phyloP scores from a whole-genome alignment of 306 rosid species.

The Vigna unguiculata region DNA sequence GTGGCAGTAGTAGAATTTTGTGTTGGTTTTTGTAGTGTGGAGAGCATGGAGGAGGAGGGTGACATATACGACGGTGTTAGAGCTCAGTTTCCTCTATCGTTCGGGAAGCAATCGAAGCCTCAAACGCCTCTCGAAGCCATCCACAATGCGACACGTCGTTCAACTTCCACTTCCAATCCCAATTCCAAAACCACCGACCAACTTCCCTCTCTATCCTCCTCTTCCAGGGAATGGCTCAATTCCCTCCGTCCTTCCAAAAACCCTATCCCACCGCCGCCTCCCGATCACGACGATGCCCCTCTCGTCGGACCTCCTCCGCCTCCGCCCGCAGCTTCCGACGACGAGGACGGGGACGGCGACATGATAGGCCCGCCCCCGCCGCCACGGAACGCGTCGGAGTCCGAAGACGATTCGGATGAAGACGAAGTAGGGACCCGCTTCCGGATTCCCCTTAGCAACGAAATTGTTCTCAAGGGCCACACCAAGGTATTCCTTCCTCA shows the following conservation, averaged over 20 bases:
- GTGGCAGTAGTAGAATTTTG: background rate
- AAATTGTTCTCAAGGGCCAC: slow-evolving; percentile 94
- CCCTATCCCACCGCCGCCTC: slow-evolving; percentile 41
- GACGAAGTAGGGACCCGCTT: slow-evolving; percentile 53
- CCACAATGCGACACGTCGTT: slow-evolving; percentile 85
- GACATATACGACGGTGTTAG: slow-evolving; percentile 79
- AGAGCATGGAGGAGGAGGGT: slow-evolving; percentile 65
- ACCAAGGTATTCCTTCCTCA: slow-evolving; percentile 62
- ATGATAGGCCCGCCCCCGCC: slow-evolving; percentile 80
- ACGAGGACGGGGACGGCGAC: slow-evolving; percentile 44
- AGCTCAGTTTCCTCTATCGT: slow-evolving; percentile 81
- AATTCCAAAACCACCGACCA: slow-evolving; percentile 37
- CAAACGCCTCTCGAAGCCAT: slow-evolving; percentile 84
- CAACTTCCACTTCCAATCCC: slow-evolving; percentile 31
- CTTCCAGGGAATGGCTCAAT: slow-evolving; percentile 74
- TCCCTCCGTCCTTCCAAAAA: slow-evolving; percentile 66
- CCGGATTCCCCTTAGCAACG: slow-evolving; percentile 88
- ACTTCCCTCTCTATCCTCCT: slow-evolving; percentile 73
- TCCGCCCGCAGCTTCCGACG: slow-evolving; percentile 28
- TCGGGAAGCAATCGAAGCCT: slow-evolving; percentile 89
- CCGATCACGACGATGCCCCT: slow-evolving; percentile 16
- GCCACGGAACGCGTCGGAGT: slow-evolving; percentile 51
- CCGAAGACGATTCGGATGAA: slow-evolving; percentile 50
- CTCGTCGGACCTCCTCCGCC: slow-evolving; percentile 74
- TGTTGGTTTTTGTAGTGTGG: background rate